phyloP scores from a whole-genome alignment of 352 stramenopile species.

The Globisporangium radiosum region DNA sequence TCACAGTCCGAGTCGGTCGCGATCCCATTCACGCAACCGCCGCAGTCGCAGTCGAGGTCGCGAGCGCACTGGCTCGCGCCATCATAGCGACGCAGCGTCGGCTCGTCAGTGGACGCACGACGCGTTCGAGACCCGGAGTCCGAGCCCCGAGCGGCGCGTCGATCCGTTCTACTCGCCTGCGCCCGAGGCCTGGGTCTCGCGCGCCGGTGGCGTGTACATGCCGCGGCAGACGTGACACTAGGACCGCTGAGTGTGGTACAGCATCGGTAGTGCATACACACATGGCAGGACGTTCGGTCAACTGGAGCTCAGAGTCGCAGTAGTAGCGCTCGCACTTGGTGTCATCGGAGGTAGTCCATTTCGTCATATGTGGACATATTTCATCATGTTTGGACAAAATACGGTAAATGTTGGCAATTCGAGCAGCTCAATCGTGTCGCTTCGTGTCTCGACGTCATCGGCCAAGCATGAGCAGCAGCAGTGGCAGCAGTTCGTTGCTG shows the following conservation, averaged over 20 bases:
- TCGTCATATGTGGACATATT: too few species aligned
- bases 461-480: constrained; percentile 18
- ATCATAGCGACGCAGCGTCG: constrained; percentile 21
- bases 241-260: too few species aligned
- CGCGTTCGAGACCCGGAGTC: constrained; percentile 66
- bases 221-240: constrained; percentile 22
- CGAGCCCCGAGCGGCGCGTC: constrained; percentile 49
- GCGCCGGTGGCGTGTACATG: constrained; percentile 74
- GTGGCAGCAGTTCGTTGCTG: constrained; percentile 18
- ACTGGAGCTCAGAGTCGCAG: too few species aligned
- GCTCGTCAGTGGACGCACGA: constrained; percentile 60
- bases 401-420: too few species aligned
- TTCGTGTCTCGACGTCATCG: too few species aligned
- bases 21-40: constrained; percentile 8
- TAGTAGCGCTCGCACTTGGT: too few species aligned
- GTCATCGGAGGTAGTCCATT: too few species aligned
- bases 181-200: constrained; percentile 64
- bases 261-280: too few species aligned
- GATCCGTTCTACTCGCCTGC: constrained; percentile 67
- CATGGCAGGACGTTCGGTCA: too few species aligned
- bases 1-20: neutral
- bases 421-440: too few species aligned
- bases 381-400: too few species aligned
- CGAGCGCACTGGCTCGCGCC: constrained; percentile 3
- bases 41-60: constrained; percentile 16